phyloP scores from a whole-genome alignment of 441 rosid genomes.

The Corymbia citriodora region DNA sequence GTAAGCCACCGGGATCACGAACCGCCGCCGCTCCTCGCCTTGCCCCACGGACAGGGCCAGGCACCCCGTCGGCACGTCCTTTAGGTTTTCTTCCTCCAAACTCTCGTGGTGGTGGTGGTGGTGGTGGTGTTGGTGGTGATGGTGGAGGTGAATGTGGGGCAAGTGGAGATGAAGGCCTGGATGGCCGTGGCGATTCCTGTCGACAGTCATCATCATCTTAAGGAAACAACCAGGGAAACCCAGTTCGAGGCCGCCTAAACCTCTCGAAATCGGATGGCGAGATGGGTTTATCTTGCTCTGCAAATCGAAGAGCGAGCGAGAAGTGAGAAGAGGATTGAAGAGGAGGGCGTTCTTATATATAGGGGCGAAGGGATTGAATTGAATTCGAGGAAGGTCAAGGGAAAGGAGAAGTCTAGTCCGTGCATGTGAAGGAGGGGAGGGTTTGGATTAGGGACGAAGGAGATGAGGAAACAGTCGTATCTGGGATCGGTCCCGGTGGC shows the following conservation, averaged over 20 bases:
- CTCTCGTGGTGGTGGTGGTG: conserved; percentile 13
- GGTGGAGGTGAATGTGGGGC: conserved; percentile 23
- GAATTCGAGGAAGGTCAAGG: neutral
- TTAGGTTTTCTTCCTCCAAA: conserved; percentile 14
- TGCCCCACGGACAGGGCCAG: conserved; percentile 72
- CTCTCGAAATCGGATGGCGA: neutral
- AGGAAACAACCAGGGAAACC: neutral
- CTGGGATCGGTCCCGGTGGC: neutral
- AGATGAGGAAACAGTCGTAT: neutral
- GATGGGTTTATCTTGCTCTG: neutral
- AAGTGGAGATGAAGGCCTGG: conserved; percentile 42
- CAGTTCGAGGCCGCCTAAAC: neutral
- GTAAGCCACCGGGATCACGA: conserved; percentile 67
- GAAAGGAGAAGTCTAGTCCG: neutral
- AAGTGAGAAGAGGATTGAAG: neutral
- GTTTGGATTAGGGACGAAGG: neutral
- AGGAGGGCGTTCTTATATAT: neutral
- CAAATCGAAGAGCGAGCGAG: neutral
- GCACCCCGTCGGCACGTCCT: conserved; percentile 64
- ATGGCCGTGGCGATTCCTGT: conserved; percentile 25
- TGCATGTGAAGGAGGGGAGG: neutral
- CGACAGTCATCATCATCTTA: conserved; percentile 29
- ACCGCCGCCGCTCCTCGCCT: conserved; percentile 57
- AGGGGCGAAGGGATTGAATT: neutral
- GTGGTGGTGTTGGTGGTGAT: neutral